phyloP scores from a whole-genome alignment of 2,329 filamentous ascomycete genomes.

The Monosporascus sp. region DNA sequence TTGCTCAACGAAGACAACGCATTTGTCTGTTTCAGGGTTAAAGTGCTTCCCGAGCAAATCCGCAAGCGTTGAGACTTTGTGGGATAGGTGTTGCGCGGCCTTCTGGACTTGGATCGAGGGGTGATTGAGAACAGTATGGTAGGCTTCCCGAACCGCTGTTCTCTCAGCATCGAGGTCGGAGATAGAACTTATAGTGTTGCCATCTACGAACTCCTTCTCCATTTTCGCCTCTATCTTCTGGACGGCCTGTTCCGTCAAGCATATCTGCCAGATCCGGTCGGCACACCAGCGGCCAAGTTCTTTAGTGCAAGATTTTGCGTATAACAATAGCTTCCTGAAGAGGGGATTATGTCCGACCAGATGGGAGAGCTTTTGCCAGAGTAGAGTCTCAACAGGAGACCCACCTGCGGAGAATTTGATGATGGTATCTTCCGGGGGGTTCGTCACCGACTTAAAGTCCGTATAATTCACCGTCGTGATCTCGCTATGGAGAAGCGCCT shows the following conservation, averaged over 20 bases:
- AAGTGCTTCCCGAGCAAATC: slow-evolving; percentile 60
- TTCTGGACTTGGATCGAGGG: slow-evolving; percentile 32
- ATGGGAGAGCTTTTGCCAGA: slow-evolving; percentile 53
- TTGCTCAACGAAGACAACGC: slow-evolving; percentile 83
- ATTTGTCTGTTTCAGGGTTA: slow-evolving; percentile 52
- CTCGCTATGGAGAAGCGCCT: slow-evolving; percentile 69
- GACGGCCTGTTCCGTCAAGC: slow-evolving; percentile 57
- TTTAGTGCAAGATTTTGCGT: slow-evolving; percentile 53
- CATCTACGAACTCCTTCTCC: slow-evolving; percentile 32
- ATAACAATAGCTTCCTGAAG: slow-evolving; percentile 54
- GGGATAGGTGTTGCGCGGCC: slow-evolving; percentile 48
- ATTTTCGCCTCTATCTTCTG: slow-evolving; percentile 55
- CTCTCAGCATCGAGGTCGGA: slow-evolving; percentile 16
- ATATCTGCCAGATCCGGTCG: slow-evolving; percentile 72
- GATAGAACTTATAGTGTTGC: slow-evolving; percentile 19
- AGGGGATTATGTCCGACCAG: slow-evolving; percentile 34
- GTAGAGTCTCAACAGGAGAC: slow-evolving; percentile 53
- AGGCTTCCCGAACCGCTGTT: slow-evolving; percentile 50
- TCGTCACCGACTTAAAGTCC: slow-evolving; percentile 48
- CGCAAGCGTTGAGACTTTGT: slow-evolving; percentile 64
- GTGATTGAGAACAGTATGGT: slow-evolving; percentile 48
- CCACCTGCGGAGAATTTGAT: slow-evolving; percentile 46
- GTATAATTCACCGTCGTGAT: slow-evolving; percentile 68
- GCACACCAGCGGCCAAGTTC: slow-evolving; percentile 79
- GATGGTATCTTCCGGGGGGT: slow-evolving; percentile 53